Percentiles rank a stretch among this genome's conserved stretches.
Conservation (phyloP, 148 eudicot species). For the Rhododendron ovatum region DNA sequence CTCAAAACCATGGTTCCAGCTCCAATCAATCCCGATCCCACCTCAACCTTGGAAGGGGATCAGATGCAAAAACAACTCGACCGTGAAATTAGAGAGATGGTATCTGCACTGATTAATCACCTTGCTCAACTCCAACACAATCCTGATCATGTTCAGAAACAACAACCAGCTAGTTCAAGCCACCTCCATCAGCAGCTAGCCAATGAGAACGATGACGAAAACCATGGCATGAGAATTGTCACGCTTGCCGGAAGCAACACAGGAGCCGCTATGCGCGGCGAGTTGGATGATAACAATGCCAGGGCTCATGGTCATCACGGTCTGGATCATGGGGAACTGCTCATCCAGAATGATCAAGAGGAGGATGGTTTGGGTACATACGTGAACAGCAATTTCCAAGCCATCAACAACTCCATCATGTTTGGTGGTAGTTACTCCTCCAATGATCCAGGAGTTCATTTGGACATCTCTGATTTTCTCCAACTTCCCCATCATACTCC, state of each 20-base stretch:
- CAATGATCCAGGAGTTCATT: conserved; percentile 83
- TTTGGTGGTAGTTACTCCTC: conserved; percentile 52
- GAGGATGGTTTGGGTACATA: conserved; percentile 36
- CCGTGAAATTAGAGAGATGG: conserved; percentile 49
- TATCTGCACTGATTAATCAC: conserved; percentile 46
- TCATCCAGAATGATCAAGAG: conserved; percentile 8
- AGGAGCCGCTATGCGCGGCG: conserved; percentile 70
- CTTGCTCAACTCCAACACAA: conserved; percentile 33
- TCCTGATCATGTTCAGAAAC: conserved; percentile 25
- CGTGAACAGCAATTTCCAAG: conserved; percentile 81
- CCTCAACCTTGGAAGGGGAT: conserved; percentile 19
- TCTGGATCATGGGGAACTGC: neutral
- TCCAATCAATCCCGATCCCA: neutral
- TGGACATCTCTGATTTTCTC: conserved; percentile 37
- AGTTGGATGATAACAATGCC: conserved; percentile 22
- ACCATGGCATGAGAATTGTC: conserved; percentile 45
- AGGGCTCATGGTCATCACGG: neutral
- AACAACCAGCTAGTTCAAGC: conserved; percentile 20
- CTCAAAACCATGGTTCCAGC: conserved; percentile 5
- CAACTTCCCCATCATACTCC: neutral
- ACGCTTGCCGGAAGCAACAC: conserved; percentile 73
- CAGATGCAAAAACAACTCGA: conserved; percentile 31
- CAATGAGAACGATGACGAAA: conserved; percentile 34
- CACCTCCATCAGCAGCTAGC: conserved; percentile 10
- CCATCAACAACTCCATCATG: conserved; percentile 84